A percentile compares a stretch with the other conserved stretches of the same genome.
Conservation (phyloP, 805 yeast genomes). For the Starmerella riodocensis region DNA sequence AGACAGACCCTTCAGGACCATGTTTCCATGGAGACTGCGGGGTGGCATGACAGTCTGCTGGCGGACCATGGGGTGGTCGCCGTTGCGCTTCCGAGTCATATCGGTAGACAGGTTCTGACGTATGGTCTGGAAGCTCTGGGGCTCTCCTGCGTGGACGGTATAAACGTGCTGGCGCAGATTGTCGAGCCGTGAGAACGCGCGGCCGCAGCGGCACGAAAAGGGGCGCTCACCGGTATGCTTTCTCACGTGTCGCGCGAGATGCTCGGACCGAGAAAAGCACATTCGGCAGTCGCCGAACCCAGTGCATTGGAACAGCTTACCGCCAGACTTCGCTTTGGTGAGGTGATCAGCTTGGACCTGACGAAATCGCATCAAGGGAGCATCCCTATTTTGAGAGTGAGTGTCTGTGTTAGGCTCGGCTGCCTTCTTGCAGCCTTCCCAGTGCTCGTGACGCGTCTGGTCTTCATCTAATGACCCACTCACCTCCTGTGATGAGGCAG, state of each 20-base stretch:
- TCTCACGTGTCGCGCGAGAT: slow-evolving; percentile 79
- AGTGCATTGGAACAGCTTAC: slow-evolving; percentile 60
- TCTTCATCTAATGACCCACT: too few relatives aligned
- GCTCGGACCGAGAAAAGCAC: slow-evolving; percentile 86
- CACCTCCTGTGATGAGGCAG: too few relatives aligned
- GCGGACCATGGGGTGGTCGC: not conserved
- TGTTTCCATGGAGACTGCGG: not conserved
- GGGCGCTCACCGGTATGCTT: slow-evolving; percentile 95
- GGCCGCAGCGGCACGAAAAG: slow-evolving; percentile 66
- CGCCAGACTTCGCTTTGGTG: slow-evolving; percentile 19
- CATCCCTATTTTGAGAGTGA: too few relatives aligned
- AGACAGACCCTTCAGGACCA: slow-evolving; percentile 2
- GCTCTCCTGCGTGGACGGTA: slow-evolving; percentile 56
- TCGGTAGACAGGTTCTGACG: slow-evolving; percentile 3
- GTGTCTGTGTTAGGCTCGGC: not conserved
- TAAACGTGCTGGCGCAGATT: slow-evolving; percentile 85
- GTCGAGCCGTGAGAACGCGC: slow-evolving; percentile 71
- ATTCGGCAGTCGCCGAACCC: slow-evolving; percentile 78
- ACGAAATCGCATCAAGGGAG: slow-evolving; percentile 1
- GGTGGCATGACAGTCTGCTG: slow-evolving; percentile 4
- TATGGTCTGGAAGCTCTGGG: slow-evolving; percentile 20
- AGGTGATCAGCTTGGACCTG: slow-evolving; percentile 17
- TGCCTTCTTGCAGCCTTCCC: too few relatives aligned
- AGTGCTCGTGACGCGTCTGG: too few relatives aligned
- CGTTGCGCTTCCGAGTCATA: not conserved